A percentile compares a stretch with the other conserved stretches of the same genome.
These are phyloP conservation scores for Tieghemiomyces parasiticus DNA, from an alignment of 192 early-diverging fungal species.

Conservation along the genomic window DNA sequence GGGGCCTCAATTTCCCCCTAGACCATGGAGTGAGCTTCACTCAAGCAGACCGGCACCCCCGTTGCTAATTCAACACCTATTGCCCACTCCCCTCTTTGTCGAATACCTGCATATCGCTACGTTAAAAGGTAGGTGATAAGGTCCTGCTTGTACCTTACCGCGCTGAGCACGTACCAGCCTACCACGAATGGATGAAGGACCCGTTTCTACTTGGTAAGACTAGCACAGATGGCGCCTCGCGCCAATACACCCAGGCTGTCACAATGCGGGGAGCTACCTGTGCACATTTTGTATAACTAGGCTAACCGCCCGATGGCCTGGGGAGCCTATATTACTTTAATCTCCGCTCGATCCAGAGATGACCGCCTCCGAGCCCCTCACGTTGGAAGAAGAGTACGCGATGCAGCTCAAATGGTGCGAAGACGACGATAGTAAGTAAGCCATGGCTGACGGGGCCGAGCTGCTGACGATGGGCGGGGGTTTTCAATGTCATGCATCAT, in stretches of 20 bases:
- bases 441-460: no score
- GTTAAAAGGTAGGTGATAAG: not conserved
- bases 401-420: conserved; percentile 86
- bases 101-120: not conserved
- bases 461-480: no score
- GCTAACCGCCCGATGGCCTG: no score
- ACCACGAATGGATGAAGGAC: conserved; percentile 94
- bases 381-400: conserved; percentile 81
- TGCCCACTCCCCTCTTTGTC: not conserved
- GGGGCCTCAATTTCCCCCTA: not conserved
- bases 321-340: no score
- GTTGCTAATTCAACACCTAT: not conserved
- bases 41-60: not conserved
- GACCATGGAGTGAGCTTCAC: not conserved
- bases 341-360: no score
- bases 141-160: conserved; percentile 72
- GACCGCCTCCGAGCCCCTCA: conserved; percentile 91
- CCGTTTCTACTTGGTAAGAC: conserved; percentile 60
- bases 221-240: no score
- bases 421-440: conserved; percentile 64
- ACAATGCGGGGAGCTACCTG: no score
- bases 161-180: conserved; percentile 65
- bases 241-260: no score
- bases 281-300: no score
- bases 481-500: no score